Base-by-base conservation (phyloP, 192 early-diverging fungal genomes). In the Mortierella hygrophila region DNA sequence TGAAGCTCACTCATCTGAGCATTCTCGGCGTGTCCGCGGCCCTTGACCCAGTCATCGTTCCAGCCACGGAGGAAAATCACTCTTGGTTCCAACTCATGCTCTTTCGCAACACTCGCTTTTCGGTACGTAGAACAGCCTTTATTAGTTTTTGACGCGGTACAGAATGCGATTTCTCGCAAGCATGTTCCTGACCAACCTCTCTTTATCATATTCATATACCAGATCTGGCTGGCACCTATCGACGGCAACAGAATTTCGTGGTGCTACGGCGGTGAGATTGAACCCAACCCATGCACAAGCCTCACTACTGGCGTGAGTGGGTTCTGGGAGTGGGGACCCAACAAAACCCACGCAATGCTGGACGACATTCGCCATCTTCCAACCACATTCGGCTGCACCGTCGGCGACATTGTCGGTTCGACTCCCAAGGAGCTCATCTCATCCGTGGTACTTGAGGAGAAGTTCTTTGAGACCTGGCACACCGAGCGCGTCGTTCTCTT, bases 401-500 rank as follows among this genome's bases (percentile, higher is more conserved):
- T 84, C 3, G 82, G 77, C 1, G 77, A 74, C 7, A 74, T 84
- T 26, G 38, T 84, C 49, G 72, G 41, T 0, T 69, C 77, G 0
- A 84, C 82, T 8, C 77, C 71, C 10, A 69, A 49, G 29, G 77
- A 84, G 5, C 46, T 69, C 55, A 49, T 84, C 32, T 84, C 82
- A 0, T 75, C 76, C 23, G 77, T 84, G 7, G 11, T 79, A 7
- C 49, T 84, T 0, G 82, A 84, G n/a, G 82, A 84, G 20, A 84
- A 84, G 54, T 75, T 44, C 38, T 84, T 84, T 46, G 49, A 78
- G 54, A 84, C 82, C 11, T 84, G 82, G 82, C 72, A 79, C 41
- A 75, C 32, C 38, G 70, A 75, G 42, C 82, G 82, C 6, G 65
- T 84, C 20, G 82, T 84, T 0, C 65, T 84, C 3, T 37, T 84